Evolutionary conservation across 768 basidiomycete genomes (phyloP).

Genomic region (Lentinula sp.): DNA sequence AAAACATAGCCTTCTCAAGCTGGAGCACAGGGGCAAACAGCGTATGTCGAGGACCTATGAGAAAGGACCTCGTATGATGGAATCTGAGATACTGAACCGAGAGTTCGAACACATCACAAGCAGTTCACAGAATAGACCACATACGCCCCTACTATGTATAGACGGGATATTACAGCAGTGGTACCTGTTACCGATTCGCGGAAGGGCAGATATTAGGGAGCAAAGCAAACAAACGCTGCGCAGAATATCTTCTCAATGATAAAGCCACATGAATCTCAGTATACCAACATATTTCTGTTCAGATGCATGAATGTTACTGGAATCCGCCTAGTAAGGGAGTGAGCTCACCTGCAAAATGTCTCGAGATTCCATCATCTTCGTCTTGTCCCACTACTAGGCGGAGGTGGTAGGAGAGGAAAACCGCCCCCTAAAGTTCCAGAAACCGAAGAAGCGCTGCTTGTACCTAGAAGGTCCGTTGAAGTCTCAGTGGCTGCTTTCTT

Average conservation of each 20-base stretch:
- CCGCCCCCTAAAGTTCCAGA: conserved; percentile 28
- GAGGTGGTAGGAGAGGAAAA: conserved; percentile 79
- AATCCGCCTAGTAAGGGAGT: neutral
- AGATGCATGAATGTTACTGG: neutral
- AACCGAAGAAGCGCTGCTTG: conserved; percentile 16
- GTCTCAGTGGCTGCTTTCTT: conserved; percentile 30
- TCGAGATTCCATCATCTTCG: conserved; percentile 21
- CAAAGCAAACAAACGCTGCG: neutral
- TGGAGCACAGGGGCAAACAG: too few relatives aligned
- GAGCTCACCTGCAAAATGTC: neutral
- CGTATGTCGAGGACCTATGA: too few relatives aligned
- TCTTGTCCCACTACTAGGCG: conserved; percentile 58
- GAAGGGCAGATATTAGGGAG: too few relatives aligned
- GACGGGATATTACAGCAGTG: too few relatives aligned
- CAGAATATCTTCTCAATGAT: neutral
- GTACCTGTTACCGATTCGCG: too few relatives aligned
- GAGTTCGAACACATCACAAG: too few relatives aligned
- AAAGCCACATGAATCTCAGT: neutral
- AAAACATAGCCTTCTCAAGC: too few relatives aligned
- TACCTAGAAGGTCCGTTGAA: conserved; percentile 32
- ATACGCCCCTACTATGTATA: too few relatives aligned
- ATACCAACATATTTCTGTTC: neutral
- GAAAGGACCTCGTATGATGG: too few relatives aligned
- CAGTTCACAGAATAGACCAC: too few relatives aligned
- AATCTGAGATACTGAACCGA: too few relatives aligned